Evolutionary conservation across 768 basidiomycete species (phyloP).

Genomic region (Mycena polygramma): DNA sequence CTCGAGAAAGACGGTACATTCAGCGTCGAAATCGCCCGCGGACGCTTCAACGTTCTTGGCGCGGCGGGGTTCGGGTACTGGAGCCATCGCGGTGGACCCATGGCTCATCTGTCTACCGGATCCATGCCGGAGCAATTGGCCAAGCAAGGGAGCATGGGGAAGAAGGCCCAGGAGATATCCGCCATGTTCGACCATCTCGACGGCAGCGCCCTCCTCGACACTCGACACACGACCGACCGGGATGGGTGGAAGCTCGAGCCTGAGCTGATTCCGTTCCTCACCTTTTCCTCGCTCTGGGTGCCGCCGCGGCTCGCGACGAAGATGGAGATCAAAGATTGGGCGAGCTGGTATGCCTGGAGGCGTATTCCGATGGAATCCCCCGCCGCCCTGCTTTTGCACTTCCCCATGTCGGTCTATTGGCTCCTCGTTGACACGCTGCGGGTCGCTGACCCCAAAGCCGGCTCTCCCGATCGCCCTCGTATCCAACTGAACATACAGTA

Average conservation of each 20-base stretch:
- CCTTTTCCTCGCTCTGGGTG: slow-evolving; percentile 41
- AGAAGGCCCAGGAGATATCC: slow-evolving; percentile 11
- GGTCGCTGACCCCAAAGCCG: slow-evolving; percentile 41
- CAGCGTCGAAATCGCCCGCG: no score
- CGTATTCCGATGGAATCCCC: slow-evolving; percentile 55
- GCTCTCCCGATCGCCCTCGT: slow-evolving; percentile 37
- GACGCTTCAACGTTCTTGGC: no score
- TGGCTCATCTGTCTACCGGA: slow-evolving; percentile 44
- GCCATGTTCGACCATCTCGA: slow-evolving; percentile 45
- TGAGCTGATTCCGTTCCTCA: slow-evolving; percentile 40
- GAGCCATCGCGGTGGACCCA: slow-evolving; percentile 51
- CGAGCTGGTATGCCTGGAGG: slow-evolving; percentile 58
- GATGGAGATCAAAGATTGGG: slow-evolving; percentile 50
- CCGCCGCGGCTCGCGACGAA: slow-evolving; percentile 42
- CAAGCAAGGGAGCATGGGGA: background rate
- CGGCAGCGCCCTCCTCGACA: slow-evolving; percentile 48
- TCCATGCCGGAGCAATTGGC: background rate
- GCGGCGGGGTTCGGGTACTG: slow-evolving; percentile 54
- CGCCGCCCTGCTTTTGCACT: slow-evolving; percentile 56
- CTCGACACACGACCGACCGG: slow-evolving; percentile 44
- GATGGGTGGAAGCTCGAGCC: slow-evolving; percentile 51
- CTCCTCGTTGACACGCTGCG: slow-evolving; percentile 50
- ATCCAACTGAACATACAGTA: slow-evolving; percentile 51
- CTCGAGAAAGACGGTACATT: no score
- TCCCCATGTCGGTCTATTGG: slow-evolving; percentile 53